These are phyloP conservation scores for Crithidia brevicula DNA, from an alignment of 208 protist species.

Conservation along the genomic window DNA sequence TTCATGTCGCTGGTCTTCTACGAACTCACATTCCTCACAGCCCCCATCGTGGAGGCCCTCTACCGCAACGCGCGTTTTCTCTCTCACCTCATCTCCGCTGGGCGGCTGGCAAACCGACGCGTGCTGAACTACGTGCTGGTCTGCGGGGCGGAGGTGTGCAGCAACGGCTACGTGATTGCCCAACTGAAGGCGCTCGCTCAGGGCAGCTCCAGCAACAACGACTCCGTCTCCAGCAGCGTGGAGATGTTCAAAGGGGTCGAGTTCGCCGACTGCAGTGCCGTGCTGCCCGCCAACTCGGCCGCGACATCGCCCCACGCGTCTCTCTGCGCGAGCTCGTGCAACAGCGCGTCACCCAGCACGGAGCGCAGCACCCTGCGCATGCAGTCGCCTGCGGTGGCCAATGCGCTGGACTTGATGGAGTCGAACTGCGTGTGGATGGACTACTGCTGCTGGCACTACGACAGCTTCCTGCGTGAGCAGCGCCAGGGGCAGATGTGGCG, in stretches of 20 bases:
- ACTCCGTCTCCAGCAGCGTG: conserved; percentile 10
- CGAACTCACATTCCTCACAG: conserved; percentile 18
- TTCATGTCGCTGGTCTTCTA: conserved; percentile 47
- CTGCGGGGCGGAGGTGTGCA: conserved; percentile 39
- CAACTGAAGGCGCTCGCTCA: conserved; percentile 34
- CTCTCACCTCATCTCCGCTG: conserved; percentile 27
- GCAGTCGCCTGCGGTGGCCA: conserved; percentile 20
- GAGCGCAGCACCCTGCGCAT: conserved; percentile 12
- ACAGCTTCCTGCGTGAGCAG: conserved; percentile 45
- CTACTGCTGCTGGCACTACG: conserved; percentile 67
- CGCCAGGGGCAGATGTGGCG: conserved; percentile 20
- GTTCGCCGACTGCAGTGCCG: conserved; percentile 7
- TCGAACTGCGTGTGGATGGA: conserved; percentile 72
- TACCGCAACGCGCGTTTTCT: conserved; percentile 67
- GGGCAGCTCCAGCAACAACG: neutral
- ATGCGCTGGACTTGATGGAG: conserved; percentile 54
- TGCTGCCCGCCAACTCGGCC: neutral
- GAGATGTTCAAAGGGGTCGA: conserved; percentile 17
- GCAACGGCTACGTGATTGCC: conserved; percentile 51
- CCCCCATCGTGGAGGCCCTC: conserved; percentile 29
- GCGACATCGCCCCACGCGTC: neutral
- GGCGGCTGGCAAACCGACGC: neutral
- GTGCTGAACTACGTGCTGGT: conserved; percentile 31
- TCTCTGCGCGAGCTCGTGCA: neutral
- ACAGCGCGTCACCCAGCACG: neutral